Evolutionary conservation across 2,329 filamentous ascomycete species (phyloP).

Genomic region (Aspergillus sp.): DNA sequence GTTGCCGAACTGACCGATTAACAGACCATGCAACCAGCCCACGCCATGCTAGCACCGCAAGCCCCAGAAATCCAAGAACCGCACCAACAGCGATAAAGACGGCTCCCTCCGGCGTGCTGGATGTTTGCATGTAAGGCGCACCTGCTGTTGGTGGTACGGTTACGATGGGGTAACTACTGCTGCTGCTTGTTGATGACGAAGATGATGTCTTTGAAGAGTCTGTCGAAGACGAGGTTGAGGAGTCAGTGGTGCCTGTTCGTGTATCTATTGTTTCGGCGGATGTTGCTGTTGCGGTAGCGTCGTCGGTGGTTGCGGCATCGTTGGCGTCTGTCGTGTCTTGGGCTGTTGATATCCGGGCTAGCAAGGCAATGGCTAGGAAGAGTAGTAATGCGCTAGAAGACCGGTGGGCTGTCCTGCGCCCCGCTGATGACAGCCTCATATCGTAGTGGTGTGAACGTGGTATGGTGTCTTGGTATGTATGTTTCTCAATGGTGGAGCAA

Average conservation of each 20-base stretch:
- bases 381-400: constrained; percentile 9
- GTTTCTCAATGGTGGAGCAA: no score
- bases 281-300: constrained; percentile 13
- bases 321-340: constrained; percentile 5
- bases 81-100: constrained; percentile 94
- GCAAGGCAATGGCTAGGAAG: constrained; percentile 10
- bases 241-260: constrained; percentile 8
- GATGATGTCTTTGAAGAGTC: constrained; percentile 14
- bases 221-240: constrained; percentile 9
- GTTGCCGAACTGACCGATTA: constrained; percentile 77
- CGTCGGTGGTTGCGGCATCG: background rate
- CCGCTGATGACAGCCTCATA: background rate
- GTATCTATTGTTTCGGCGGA: constrained; percentile 10
- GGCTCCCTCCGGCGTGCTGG: constrained; percentile 78
- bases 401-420: constrained; percentile 6
- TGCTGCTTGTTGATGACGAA: constrained; percentile 17
- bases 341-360: constrained; percentile 12
- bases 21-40: constrained; percentile 81
- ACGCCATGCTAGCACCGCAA: constrained; percentile 82
- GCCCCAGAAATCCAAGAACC: constrained; percentile 72
- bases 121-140: constrained; percentile 89
- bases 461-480: no score
- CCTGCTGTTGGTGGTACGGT: constrained; percentile 73
- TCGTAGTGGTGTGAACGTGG: no score
- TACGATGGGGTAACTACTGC: constrained; percentile 50